Evolutionary conservation across 208 protist genomes (phyloP), one percentile per base, ranked within the genome.

Genomic region (Leishmania lainsoni): DNA sequence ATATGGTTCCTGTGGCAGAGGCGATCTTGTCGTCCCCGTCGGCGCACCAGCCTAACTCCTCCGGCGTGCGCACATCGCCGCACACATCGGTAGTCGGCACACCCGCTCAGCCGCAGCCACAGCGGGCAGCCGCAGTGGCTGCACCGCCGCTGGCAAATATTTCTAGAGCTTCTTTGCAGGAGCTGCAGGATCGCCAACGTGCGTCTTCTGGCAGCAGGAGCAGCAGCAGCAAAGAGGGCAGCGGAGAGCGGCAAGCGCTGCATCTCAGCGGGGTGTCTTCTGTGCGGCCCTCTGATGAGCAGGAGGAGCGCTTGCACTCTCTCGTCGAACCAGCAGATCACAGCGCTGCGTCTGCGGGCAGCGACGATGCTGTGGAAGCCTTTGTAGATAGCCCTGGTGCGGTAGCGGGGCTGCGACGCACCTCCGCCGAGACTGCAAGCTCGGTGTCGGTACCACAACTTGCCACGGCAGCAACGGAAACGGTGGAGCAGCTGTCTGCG

Each of bases 231-330:
- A 84, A 76, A 48, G 81, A 76, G n/a, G 45, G 73, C 61, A 84
- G 76, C 51, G 76, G 59, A 35, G 75, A 83, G 76, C 76, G 48
- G 65, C 79, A 68, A 35, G 68, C 71, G 29, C 86, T 81, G 61
- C 79, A 81, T 26, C 59, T 87, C 75, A 91, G 85, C 78, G 70
- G 73, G 61, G 83, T 91, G 75, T 87, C 84, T 14, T 91, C 87
- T 14, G 87, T 89, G 42, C 81, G 68, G 48, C 58, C 78, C 16
- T 45, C 72, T 1, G 73, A 74, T 32, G 81, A 81, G 66, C 82
- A 87, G 70, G 83, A 75, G 76, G 78, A 9, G 59, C 79, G 65
- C 5, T 58, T 81, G 71, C 42, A 81, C 56, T 85, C 81, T 22
- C 0, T 81, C 29, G 81, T 70, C 6, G 76, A 84, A 54, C 58